phyloP scores from a whole-genome alignment of 2,329 filamentous ascomycete genomes.

The Pezicula rhizophila region DNA sequence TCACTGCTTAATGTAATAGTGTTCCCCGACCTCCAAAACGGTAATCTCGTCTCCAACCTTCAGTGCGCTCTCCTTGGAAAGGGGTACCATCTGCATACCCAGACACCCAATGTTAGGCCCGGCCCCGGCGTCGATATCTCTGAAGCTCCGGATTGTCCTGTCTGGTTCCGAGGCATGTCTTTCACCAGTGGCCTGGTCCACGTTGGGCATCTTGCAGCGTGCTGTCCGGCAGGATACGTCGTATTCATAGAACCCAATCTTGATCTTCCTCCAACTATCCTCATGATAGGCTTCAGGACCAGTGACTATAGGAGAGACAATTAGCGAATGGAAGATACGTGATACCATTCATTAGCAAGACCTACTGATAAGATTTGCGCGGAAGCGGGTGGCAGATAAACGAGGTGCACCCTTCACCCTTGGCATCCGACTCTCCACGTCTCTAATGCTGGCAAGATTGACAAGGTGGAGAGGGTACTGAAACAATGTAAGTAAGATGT shows the following conservation, averaged over 20 bases:
- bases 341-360: conserved; percentile 2
- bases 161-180: conserved; percentile 45
- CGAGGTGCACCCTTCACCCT: conserved; percentile 41
- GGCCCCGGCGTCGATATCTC: conserved; percentile 55
- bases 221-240: conserved; percentile 60
- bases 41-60: conserved; percentile 51
- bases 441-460: conserved; percentile 57
- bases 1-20: conserved; percentile 18
- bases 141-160: conserved; percentile 48
- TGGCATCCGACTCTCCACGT: conserved; percentile 51
- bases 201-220: conserved; percentile 66
- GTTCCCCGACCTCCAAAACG: conserved; percentile 33
- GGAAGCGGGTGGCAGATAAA: conserved; percentile 59
- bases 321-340: not conserved
- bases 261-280: conserved; percentile 62
- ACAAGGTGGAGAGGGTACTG: conserved; percentile 66
- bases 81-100: conserved; percentile 60
- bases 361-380: conserved; percentile 65
- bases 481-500: conserved; percentile 11
- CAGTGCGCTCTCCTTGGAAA: conserved; percentile 38
- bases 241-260: conserved; percentile 45
- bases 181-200: conserved; percentile 44
- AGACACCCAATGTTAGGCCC: conserved; percentile 48
- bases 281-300: conserved; percentile 61
- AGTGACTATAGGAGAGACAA: conserved; percentile 39